These are phyloP conservation scores for Paraphaeosphaeria minitans DNA, from an alignment of 2,329 filamentous ascomycete species.

Conservation along the genomic window DNA sequence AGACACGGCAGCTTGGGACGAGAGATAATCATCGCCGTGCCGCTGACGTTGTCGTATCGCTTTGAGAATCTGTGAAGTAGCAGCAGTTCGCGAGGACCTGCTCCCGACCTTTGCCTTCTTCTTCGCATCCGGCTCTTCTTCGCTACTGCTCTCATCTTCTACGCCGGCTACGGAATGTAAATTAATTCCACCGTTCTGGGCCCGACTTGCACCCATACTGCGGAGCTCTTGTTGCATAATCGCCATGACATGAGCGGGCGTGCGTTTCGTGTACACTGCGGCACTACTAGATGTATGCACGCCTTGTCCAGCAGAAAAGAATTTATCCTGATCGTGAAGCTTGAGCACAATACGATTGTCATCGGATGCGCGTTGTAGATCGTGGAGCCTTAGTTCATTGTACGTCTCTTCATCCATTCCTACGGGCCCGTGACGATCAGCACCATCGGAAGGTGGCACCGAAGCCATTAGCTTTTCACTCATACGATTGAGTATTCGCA, in stretches of 20 bases:
- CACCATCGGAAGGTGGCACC: constrained; percentile 80
- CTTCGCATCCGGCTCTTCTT: constrained; percentile 63
- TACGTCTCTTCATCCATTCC: constrained; percentile 75
- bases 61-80: constrained; percentile 69
- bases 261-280: constrained; percentile 69
- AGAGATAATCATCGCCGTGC: constrained; percentile 55
- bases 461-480: constrained; percentile 93
- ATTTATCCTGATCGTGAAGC: constrained; percentile 83
- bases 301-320: constrained; percentile 66
- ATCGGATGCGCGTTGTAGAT: constrained; percentile 75
- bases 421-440: constrained; percentile 65
- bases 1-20: constrained; percentile 29
- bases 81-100: constrained; percentile 66
- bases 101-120: constrained; percentile 69
- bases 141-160: constrained; percentile 66
- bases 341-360: constrained; percentile 83
- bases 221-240: constrained; percentile 67
- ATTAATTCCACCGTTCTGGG: constrained; percentile 50
- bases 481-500: constrained; percentile 85
- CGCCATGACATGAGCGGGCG: constrained; percentile 70
- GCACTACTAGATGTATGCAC: constrained; percentile 55
- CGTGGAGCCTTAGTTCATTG: constrained; percentile 75
- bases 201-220: constrained; percentile 45
- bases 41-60: constrained; percentile 67
- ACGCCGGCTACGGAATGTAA: constrained; percentile 70